Percentiles rank a stretch among this genome's conserved stretches.
Evolutionary conservation across 805 yeast genomes (phyloP).

Genomic region (Ogataea sp.): DNA sequence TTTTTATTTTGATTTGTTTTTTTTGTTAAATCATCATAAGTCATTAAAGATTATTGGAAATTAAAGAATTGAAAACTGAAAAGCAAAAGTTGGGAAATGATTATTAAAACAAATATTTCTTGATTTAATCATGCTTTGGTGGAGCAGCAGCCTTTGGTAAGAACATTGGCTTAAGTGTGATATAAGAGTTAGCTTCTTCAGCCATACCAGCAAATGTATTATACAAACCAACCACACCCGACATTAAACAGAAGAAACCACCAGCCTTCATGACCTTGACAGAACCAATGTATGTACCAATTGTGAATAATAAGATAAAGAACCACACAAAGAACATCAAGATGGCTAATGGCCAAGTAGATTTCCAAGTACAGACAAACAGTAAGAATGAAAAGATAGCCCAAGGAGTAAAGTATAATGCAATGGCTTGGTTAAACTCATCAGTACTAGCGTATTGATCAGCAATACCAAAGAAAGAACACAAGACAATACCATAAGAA

Average conservation of each 20-base stretch:
- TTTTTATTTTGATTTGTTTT: too few species aligned
- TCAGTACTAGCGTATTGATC: slow-evolving; percentile 27
- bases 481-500: slow-evolving; percentile 37
- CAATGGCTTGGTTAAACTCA: slow-evolving; percentile 36
- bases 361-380: slow-evolving; percentile 38
- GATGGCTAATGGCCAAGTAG: slow-evolving; percentile 33
- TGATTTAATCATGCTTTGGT: background rate
- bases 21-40: too few species aligned
- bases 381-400: slow-evolving; percentile 39
- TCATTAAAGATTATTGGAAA: too few species aligned
- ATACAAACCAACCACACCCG: slow-evolving; percentile 37
- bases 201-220: slow-evolving; percentile 40
- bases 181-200: slow-evolving; percentile 49
- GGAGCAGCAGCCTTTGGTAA: slow-evolving; percentile 32
- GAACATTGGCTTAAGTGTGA: slow-evolving; percentile 40
- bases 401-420: slow-evolving; percentile 44
- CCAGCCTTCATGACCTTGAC: slow-evolving; percentile 32
- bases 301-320: slow-evolving; percentile 37
- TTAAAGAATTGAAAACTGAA: too few species aligned
- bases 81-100: too few species aligned
- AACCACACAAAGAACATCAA: slow-evolving; percentile 36
- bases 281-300: slow-evolving; percentile 32
- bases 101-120: too few species aligned
- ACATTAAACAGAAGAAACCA: slow-evolving; percentile 37
- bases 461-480: slow-evolving; percentile 34